Evolutionary conservation across 805 yeast species (phyloP).

Genomic region (Teunomyces stri): DNA sequence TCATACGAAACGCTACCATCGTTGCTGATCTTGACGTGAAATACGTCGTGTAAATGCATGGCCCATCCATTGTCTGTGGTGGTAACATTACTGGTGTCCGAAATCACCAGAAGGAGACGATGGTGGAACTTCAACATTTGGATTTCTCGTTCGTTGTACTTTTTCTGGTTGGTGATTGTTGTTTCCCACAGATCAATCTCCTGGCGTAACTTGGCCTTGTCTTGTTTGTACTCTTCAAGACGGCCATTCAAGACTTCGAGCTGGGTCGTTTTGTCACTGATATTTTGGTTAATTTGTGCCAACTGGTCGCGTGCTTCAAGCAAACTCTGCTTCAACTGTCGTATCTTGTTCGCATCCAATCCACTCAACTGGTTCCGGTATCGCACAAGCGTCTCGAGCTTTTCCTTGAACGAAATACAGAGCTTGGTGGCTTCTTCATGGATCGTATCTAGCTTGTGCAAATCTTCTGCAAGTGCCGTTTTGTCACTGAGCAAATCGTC

Average conservation of each 20-base stretch:
- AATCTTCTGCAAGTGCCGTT: slow-evolving; percentile 10
- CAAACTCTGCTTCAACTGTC: slow-evolving; percentile 16
- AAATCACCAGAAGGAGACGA: slow-evolving; percentile 23
- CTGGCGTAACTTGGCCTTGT: slow-evolving; percentile 9
- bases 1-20: not conserved
- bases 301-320: slow-evolving; percentile 15
- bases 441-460: slow-evolving; percentile 12
- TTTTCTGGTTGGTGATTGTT: slow-evolving; percentile 12
- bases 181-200: slow-evolving; percentile 11
- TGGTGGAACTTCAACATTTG: slow-evolving; percentile 18
- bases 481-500: slow-evolving; percentile 21
- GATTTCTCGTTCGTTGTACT: slow-evolving; percentile 21
- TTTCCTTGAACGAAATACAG: slow-evolving; percentile 12
- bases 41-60: not conserved
- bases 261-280: slow-evolving; percentile 7
- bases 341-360: slow-evolving; percentile 12
- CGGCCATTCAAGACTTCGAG: slow-evolving; percentile 9
- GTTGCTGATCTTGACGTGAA: slow-evolving; percentile 6
- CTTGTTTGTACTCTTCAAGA: slow-evolving; percentile 11
- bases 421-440: slow-evolving; percentile 9
- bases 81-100: slow-evolving; percentile 20
- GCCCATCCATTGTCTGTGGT: slow-evolving; percentile 7
- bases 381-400: slow-evolving; percentile 12
- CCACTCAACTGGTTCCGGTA: slow-evolving; percentile 10
- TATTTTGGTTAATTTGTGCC: slow-evolving; percentile 9